Conservation (phyloP, 73 alveolate genomes). For the Breviolum minutum region DNA sequence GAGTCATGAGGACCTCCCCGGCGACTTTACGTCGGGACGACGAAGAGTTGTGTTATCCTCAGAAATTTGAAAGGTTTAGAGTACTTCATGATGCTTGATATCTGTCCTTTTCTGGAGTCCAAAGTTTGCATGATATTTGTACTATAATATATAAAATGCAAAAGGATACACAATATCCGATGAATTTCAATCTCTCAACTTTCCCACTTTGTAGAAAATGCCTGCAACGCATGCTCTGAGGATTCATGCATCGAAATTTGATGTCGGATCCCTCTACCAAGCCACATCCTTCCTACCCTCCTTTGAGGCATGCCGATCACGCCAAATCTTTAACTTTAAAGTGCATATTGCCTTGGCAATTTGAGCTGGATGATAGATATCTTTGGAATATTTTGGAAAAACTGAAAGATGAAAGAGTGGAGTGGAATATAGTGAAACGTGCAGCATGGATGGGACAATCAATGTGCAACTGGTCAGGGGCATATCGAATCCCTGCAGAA, state of each 20-base stretch:
- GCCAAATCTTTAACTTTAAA: too few relatives aligned
- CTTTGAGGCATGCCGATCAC: background rate
- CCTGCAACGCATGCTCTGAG: background rate
- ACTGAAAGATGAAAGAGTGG: too few relatives aligned
- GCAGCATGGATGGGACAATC: too few relatives aligned
- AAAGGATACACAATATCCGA: background rate
- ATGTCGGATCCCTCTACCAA: conserved; percentile 78
- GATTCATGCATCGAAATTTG: conserved; percentile 62
- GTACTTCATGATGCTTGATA: background rate
- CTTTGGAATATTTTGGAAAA: too few relatives aligned
- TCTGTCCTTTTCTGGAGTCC: background rate
- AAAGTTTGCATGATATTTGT: background rate
- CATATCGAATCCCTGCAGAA: conserved; percentile 63
- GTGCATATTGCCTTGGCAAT: too few relatives aligned
- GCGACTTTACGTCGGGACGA: conserved; percentile 59
- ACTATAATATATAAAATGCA: too few relatives aligned
- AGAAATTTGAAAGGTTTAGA: background rate
- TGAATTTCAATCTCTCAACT: background rate
- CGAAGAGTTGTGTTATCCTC: background rate
- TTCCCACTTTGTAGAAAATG: background rate
- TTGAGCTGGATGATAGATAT: too few relatives aligned
- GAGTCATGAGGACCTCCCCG: conserved; percentile 41
- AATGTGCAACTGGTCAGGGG: background rate
- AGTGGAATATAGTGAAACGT: too few relatives aligned
- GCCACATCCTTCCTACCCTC: conserved; percentile 27